Evolutionary conservation across 176 grass and related monocot genomes (phyloP), one percentile per base, ranked within the genome.

Genomic region (Paspalum vaginatum): DNA sequence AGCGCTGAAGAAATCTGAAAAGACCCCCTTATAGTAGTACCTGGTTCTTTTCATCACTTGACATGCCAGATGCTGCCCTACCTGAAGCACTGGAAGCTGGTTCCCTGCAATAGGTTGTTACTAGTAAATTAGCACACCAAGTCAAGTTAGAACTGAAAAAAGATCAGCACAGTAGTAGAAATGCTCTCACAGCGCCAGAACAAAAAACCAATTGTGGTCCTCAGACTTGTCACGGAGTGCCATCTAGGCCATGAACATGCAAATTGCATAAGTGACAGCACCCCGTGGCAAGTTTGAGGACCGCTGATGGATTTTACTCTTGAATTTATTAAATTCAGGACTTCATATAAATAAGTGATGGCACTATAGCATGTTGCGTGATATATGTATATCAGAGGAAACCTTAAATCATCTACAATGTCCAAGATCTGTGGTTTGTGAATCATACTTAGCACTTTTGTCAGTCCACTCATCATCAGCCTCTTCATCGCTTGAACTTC

Each of bases 381-480:
- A 46, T 58, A 63, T 68, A 79, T 43, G 39, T 58, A 63, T 68
- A 79, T 43, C 24, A 76, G 11, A 80, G 5, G 13, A 13, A 63
- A 69, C 12, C 6, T 50, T 37, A 58, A 70, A 61, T 11, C 5
- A 83, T 55, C 17, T 60, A 65, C 18, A 63, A 27, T 26, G 18
- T 40, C 47, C 26, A 85, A 50, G 49, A 51, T 20, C 22, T 40
- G 26, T 71, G 72, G 44, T 56, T 48, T 15, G 53, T 68, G 74
- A 51, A 74, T 73, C 76, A 58, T 96, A 99, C 97, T 93, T 99
- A 25, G 90, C 85, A 87, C 93, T 99, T 88, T 89, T 96, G 64
- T 99, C 97, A 21, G 97, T 95, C 91, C 79, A 93, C 72, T 99
- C 96, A 77, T 99, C 96, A 90, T 93, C 96, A 76, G 96, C 96